Conservation (phyloP, 2,329 filamentous ascomycete species). For the Aspergillus sp. region DNA sequence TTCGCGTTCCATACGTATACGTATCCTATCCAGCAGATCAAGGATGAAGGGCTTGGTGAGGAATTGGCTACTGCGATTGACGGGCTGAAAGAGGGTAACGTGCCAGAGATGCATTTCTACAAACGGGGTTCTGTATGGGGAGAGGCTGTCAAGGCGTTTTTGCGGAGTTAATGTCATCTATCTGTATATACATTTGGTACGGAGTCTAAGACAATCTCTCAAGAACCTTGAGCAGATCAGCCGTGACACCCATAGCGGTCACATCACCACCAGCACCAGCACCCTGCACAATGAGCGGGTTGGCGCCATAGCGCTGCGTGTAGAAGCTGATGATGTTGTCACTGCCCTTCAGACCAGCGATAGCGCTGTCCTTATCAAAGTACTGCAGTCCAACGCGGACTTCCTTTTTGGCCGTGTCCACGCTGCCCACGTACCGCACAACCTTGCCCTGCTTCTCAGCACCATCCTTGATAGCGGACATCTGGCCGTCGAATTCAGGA, state of each 20-base stretch:
- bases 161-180: constrained; percentile 24
- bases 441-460: constrained; percentile 86
- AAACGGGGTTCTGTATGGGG: constrained; percentile 54
- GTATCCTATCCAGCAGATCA: constrained; percentile 50
- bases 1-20: constrained; percentile 59
- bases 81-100: constrained; percentile 51
- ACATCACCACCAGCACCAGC: constrained; percentile 91
- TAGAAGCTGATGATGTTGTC: constrained; percentile 99
- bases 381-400: constrained; percentile 91
- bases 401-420: constrained; percentile 71
- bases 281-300: constrained; percentile 89
- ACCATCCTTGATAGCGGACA: constrained; percentile 80
- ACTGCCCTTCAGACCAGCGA: constrained; percentile 90
- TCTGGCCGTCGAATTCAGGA: constrained; percentile 75
- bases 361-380: constrained; percentile 80
- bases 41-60: constrained; percentile 50
- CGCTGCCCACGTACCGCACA: constrained; percentile 86
- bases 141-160: constrained; percentile 46
- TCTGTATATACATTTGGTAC: constrained; percentile 10
- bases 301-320: constrained; percentile 85
- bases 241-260: constrained; percentile 96
- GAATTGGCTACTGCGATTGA: constrained; percentile 53
- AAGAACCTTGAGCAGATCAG: constrained; percentile 83
- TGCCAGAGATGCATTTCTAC: constrained; percentile 53
- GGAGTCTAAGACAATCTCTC: constrained; percentile 49